Conservation (phyloP, 1,284 basidiomycete species). For the Cerioporus squamosus region DNA sequence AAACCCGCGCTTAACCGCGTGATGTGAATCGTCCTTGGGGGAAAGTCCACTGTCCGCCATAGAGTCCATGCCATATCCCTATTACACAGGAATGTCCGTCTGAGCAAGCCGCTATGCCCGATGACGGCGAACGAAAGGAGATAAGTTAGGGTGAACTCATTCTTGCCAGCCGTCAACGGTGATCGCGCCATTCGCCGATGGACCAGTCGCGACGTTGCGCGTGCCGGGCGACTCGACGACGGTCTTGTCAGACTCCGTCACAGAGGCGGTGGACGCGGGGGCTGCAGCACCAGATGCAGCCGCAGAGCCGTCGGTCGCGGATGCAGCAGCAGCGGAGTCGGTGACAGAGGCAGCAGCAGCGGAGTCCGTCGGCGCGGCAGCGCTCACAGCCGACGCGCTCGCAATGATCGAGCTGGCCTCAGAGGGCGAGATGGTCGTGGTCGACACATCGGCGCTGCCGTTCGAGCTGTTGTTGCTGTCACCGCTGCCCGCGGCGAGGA, state of each 20-base stretch:
- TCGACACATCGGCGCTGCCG: conserved; percentile 7
- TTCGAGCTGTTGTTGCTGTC: conserved; percentile 17
- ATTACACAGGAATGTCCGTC: not conserved
- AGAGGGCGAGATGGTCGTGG: conserved; percentile 25
- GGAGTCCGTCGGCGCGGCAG: conserved; percentile 11
- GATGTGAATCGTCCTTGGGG: not conserved
- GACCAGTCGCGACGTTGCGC: conserved; percentile 46
- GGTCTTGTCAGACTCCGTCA: conserved; percentile 23
- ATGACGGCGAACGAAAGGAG: not conserved
- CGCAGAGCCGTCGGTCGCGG: not conserved
- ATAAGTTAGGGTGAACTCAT: conserved; percentile 6
- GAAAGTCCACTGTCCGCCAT: not conserved
- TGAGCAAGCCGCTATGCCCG: not conserved
- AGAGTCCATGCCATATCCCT: not conserved
- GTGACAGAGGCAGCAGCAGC: conserved; percentile 1
- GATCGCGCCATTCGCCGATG: conserved; percentile 42
- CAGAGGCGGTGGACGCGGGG: conserved; percentile 13
- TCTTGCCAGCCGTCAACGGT: conserved; percentile 34
- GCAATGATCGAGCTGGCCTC: conserved; percentile 27
- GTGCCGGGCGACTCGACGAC: conserved; percentile 29
- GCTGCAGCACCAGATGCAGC: not conserved
- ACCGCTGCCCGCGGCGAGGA: conserved; percentile 34
- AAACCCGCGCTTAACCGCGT: conserved; percentile 9
- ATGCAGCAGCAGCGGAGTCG: not conserved
- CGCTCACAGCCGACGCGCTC: conserved; percentile 14